phyloP scores from a whole-genome alignment of 1,284 basidiomycete genomes.

The Violaceomyces palustris region DNA sequence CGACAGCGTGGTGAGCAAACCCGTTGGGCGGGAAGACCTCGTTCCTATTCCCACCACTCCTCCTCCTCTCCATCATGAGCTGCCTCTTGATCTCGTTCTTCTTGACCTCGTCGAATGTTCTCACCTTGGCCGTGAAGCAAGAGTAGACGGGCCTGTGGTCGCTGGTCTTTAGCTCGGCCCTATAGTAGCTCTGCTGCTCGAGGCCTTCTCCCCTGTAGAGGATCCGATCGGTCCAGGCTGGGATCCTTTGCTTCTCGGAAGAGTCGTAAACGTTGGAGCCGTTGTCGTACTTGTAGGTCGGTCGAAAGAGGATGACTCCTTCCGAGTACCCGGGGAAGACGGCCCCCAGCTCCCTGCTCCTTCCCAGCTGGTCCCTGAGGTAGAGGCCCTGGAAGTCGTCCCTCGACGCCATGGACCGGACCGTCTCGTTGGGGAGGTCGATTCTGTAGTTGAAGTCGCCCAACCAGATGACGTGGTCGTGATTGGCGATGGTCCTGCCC shows the following conservation, averaged over 20 bases:
- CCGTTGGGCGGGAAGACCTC: too few relatives aligned
- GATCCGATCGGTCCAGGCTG: constrained; percentile 77
- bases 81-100: constrained; percentile 67
- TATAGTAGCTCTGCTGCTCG: constrained; percentile 53
- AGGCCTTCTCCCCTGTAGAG: constrained; percentile 61
- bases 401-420: constrained; percentile 55
- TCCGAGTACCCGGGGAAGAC: constrained; percentile 83
- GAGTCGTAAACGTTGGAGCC: constrained; percentile 80
- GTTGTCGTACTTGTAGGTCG: constrained; percentile 80
- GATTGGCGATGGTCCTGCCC: constrained; percentile 80
- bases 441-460: constrained; percentile 94
- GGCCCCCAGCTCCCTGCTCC: constrained; percentile 12
- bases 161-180: constrained; percentile 78
- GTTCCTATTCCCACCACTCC: too few relatives aligned
- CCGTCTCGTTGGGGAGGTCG: constrained; percentile 74
- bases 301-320: constrained; percentile 77
- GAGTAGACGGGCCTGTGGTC: constrained; percentile 95
- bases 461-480: constrained; percentile 85
- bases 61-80: constrained; percentile 35
- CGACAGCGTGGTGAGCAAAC: constrained; percentile 8
- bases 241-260: constrained; percentile 91
- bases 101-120: constrained; percentile 72
- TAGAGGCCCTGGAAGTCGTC: constrained; percentile 71
- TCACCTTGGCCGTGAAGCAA: constrained; percentile 70
- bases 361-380: constrained; percentile 62